These are phyloP conservation scores for Carex sylvatica DNA, from an alignment of 202 grass and related monocot species.

Conservation along the genomic window DNA sequence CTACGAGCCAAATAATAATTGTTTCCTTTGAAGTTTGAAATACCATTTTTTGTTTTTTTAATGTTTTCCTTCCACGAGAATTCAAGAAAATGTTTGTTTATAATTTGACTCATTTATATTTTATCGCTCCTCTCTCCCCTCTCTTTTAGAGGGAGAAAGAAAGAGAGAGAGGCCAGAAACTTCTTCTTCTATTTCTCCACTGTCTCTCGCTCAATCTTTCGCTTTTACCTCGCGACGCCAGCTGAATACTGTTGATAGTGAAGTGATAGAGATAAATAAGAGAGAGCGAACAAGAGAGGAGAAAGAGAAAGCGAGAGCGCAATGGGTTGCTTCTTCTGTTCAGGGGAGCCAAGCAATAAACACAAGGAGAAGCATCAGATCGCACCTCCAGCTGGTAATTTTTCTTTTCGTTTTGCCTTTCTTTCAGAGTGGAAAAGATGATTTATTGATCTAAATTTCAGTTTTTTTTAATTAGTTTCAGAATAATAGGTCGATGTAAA, in stretches of 20 bases:
- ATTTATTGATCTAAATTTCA: not conserved
- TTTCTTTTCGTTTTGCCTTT: not conserved
- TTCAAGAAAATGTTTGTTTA: not conserved
- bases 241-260: not conserved
- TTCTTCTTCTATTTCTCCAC: conserved; percentile 15
- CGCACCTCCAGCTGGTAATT: conserved; percentile 30
- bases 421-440: not conserved
- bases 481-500: not conserved
- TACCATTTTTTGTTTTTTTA: not conserved
- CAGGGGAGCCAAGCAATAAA: conserved; percentile 36
- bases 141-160: not conserved
- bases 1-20: not conserved
- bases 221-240: not conserved
- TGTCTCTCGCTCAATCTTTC: not conserved
- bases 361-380: conserved; percentile 30
- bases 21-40: not conserved
- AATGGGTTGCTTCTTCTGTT: conserved; percentile 44
- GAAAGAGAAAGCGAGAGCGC: not conserved
- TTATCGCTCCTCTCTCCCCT: not conserved
- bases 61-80: not conserved
- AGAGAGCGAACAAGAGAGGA: not conserved
- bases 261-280: not conserved
- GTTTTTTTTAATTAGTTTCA: not conserved
- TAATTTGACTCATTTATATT: not conserved
- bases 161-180: conserved; percentile 8